Evolutionary conservation across 2,329 filamentous ascomycete species (phyloP), one percentile per base, ranked within the genome.

Genomic region (Trichoderma brevicompactum): DNA sequence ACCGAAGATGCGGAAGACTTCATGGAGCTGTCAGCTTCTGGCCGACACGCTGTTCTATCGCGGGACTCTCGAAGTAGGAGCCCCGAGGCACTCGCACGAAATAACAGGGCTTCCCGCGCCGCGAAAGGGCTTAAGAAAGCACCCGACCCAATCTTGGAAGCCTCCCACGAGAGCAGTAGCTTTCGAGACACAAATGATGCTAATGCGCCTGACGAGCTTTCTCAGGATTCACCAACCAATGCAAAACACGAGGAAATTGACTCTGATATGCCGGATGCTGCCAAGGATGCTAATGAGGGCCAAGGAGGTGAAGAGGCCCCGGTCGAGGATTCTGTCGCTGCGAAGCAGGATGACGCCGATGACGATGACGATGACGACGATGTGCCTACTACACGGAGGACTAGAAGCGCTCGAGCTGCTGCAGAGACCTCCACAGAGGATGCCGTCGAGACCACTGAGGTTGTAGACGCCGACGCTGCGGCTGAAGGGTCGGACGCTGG

Each of bases 11-110:
- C 79, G 0, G 84, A 87, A 49, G 79, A 82, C 5, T 80, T 87
- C 7, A 74, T 87, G 5, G 85, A 88, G 70, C 77, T 89, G 13
- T 84, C 86, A 6, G 84, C 80, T 69, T 89, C 87, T 7, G 87
- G 87, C n/a, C 82, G 80, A 65, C 86, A 89, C 68, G 82, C 81
- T 19, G 79, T 80, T 46, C 73, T 79, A 2, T 79, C 83, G 44
- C 78, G 78, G 17, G 81, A 82, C 48, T 85, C 84, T 34, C 79
- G 79, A 63, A 88, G 85, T 69, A 81, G 78, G 69, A 87, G 84
- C 67, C 86, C 87, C 0, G 86, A 89, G 68, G 72, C 81, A 3
- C 72, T 79, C 17, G 72, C 76, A 13, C 79, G 81, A 34, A 74
- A 69, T 9, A 77, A 75, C 2, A 78, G 84, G 66, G 75, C 81